Conservation (phyloP, 345 rosid species). For the Turritis glabra region DNA sequence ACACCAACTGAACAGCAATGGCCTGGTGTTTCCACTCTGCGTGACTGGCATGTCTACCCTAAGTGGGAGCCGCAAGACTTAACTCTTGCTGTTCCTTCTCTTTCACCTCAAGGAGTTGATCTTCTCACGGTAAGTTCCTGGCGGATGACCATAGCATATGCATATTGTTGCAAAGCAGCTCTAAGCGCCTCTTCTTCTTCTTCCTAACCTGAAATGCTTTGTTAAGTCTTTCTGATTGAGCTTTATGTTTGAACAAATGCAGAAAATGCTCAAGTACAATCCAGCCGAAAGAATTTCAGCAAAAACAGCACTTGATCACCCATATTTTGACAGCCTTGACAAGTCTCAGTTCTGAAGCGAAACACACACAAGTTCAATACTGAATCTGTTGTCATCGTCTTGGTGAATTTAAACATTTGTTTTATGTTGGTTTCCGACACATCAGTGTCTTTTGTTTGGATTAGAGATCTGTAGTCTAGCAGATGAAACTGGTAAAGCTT, state of each 20-base stretch:
- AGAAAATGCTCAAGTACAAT: constrained; percentile 80
- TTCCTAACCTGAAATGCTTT: not conserved
- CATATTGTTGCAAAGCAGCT: not conserved
- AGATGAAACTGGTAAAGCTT: not conserved
- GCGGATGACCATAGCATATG: not conserved
- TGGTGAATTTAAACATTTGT: constrained; percentile 43
- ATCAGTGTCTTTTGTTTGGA: constrained; percentile 6
- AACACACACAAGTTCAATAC: not conserved
- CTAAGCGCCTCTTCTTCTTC: not conserved
- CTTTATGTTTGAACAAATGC: constrained; percentile 40
- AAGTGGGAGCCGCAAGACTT: constrained; percentile 78
- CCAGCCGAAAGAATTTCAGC: constrained; percentile 91
- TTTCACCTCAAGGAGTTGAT: constrained; percentile 79
- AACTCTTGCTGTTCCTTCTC: constrained; percentile 70
- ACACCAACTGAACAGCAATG: constrained; percentile 85
- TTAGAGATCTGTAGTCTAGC: constrained; percentile 1
- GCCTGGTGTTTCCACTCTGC: constrained; percentile 78
- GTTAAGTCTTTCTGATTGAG: constrained; percentile 12
- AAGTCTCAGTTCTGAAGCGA: constrained; percentile 78
- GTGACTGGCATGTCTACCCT: constrained; percentile 96
- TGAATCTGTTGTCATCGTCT: constrained; percentile 46
- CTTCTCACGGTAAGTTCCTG: constrained; percentile 63
- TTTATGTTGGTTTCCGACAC: constrained; percentile 6
- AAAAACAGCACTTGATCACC: constrained; percentile 87
- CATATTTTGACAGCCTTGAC: constrained; percentile 85